Conservation (phyloP, 768 basidiomycete genomes). For the Hortiboletus flavorubellus region DNA sequence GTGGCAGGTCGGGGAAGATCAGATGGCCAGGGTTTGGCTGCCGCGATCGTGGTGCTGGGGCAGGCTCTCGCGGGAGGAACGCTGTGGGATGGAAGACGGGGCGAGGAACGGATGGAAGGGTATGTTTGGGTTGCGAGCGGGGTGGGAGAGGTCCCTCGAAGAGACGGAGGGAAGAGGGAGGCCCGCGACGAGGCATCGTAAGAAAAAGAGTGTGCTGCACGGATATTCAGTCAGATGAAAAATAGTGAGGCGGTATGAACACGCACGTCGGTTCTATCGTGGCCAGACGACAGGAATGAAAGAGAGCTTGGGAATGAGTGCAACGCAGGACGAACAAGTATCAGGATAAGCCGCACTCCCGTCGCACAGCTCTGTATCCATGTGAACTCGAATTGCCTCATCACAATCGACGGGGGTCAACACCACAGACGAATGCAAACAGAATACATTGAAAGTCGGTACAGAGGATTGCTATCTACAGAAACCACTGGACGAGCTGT, state of each 20-base stretch:
- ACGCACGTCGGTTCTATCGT: conserved; percentile 3
- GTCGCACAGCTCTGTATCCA: no score
- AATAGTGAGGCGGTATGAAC: no score
- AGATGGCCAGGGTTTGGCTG: conserved; percentile 3
- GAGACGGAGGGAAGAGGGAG: conserved; percentile 64
- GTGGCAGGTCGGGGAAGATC: conserved; percentile 23
- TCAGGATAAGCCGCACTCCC: no score
- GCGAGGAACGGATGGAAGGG: conserved; percentile 61
- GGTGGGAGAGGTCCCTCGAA: conserved; percentile 58
- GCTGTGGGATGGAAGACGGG: conserved; percentile 45
- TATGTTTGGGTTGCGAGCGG: conserved; percentile 60
- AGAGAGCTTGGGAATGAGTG: not conserved
- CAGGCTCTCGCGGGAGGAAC: conserved; percentile 19
- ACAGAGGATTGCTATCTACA: conserved; percentile 15
- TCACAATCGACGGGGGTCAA: no score
- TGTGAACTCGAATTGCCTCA: no score
- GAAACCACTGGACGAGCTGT: not conserved
- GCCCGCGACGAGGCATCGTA: conserved; percentile 63
- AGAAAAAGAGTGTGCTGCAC: not conserved
- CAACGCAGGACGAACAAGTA: no score
- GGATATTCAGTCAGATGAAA: not conserved
- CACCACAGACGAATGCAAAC: not conserved
- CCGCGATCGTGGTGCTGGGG: conserved; percentile 17
- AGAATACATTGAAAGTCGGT: conserved; percentile 11
- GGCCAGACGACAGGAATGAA: not conserved